These are phyloP conservation scores for Taphrina communis DNA, from an alignment of 1,139 yeast genomes.

Conservation along the genomic window DNA sequence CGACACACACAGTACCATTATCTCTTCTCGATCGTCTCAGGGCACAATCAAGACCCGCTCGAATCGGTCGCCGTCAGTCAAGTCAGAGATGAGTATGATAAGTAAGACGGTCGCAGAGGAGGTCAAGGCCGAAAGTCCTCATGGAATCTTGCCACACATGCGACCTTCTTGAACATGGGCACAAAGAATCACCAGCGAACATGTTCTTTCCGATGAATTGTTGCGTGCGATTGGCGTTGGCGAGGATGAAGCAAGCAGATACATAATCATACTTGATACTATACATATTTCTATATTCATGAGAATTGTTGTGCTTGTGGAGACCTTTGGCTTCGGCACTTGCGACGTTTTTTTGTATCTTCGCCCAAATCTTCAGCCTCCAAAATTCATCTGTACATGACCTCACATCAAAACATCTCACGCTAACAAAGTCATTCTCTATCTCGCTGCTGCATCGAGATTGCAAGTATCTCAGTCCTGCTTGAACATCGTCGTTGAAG, in stretches of 20 bases:
- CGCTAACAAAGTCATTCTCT: not conserved
- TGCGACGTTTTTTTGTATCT: not conserved
- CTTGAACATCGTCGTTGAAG: not conserved
- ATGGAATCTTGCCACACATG: constrained; percentile 16
- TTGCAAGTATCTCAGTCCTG: no score
- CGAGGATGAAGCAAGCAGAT: not conserved
- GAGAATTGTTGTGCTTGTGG: not conserved
- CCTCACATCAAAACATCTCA: constrained; percentile 2
- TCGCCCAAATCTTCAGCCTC: not conserved
- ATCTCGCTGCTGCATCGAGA: no score
- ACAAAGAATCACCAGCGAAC: no score
- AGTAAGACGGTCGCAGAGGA: not conserved
- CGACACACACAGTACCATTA: constrained; percentile 1
- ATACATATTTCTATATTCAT: not conserved
- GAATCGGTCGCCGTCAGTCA: constrained; percentile 12
- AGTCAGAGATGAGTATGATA: constrained; percentile 16
- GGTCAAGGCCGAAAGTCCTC: not conserved
- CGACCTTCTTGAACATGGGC: constrained; percentile 3
- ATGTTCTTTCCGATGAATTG: no score
- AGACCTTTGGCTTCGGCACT: not conserved
- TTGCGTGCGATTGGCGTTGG: constrained; percentile 13
- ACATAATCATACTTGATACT: not conserved
- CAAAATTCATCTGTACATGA: not conserved
- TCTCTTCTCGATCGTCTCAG: not conserved
- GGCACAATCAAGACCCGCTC: constrained; percentile 1